Base-by-base conservation (phyloP, 768 basidiomycete genomes). In the Leccinum incarnatum region DNA sequence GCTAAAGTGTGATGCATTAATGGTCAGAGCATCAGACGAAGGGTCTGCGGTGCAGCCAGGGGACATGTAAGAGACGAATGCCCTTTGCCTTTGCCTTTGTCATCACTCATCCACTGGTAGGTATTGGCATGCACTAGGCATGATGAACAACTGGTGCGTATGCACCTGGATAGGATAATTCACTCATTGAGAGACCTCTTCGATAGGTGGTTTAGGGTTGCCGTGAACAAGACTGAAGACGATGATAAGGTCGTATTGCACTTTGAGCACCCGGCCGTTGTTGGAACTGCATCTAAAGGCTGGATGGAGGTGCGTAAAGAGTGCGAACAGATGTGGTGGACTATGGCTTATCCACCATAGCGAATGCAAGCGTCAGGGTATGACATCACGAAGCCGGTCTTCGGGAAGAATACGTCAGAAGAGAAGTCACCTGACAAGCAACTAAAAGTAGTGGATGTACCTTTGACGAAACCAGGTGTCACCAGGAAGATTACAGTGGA, bases 241-340 rank as follows among this genome's bases (percentile, higher is more conserved):
- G 69, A 70, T 1, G 69, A 64, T 19, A 56, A 59, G 11, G 50
- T 65, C 2, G 40, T 59, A 21, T 66, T 86, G 10, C 69, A 62
- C 4, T 86, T 85, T 64, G 84, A 86, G 68, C 85, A 87, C 67
- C 85, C 85, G 0, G 82, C 84, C 2, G 71, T 78, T 64, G 79
- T 78, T 1, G 84, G 82, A 5, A 70, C 70, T 5, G 72, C 72
- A 40, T 58, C 75, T 19, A 79, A 80, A 5, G 84, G 85, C 3
- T 87, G 86, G 86, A 86, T 87, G 85, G 77, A 83, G 66, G 74
- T 77, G 51, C 5, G 57, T 54, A 23, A 29, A 48, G 21, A 10
- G 23, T 21, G 32, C 15, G 42, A 27, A 53, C 2, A 32, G 17
- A 45, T 21, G 0, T 49, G 4, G 29, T 36, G 25, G 15, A 54